Evolutionary conservation across 768 basidiomycete genomes (phyloP).

Genomic region (Megacollybia marginata): DNA sequence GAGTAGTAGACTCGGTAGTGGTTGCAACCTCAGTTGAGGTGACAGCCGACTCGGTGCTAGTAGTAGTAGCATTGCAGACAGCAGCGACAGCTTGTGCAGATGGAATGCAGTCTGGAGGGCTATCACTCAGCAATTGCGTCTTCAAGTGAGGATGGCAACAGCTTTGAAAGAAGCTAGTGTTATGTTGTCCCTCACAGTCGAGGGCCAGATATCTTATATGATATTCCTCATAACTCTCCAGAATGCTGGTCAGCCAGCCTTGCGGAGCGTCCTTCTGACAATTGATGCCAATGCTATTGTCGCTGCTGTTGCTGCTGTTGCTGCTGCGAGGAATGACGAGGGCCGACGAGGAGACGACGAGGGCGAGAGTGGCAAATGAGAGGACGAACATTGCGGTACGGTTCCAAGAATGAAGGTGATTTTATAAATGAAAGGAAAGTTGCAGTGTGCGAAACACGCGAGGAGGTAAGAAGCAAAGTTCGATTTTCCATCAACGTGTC

Average conservation of each 20-base stretch:
- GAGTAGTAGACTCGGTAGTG: too few species aligned
- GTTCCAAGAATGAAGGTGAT: not conserved
- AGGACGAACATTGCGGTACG: conserved; percentile 29
- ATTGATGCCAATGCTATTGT: not conserved
- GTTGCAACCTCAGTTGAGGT: too few species aligned
- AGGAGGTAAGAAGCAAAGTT: conserved; percentile 3
- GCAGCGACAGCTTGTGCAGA: conserved; percentile 9
- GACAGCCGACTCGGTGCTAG: conserved; percentile 2
- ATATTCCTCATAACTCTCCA: conserved; percentile 51
- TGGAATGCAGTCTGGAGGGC: conserved; percentile 48
- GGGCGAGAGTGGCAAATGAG: conserved; percentile 35
- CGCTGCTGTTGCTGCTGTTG: not conserved
- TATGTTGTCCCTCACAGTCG: conserved; percentile 39
- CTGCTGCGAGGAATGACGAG: conserved; percentile 29
- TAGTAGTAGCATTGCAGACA: not conserved
- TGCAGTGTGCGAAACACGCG: conserved; percentile 17
- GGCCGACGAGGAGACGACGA: conserved; percentile 33
- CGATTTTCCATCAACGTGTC: too few species aligned
- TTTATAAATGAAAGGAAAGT: conserved; percentile 10
- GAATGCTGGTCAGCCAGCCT: conserved; percentile 20
- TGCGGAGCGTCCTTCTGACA: too few species aligned
- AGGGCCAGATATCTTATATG: conserved; percentile 57
- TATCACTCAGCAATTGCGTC: conserved; percentile 27
- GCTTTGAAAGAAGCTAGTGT: conserved; percentile 49
- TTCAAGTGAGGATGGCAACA: conserved; percentile 73